Conservation (phyloP, 306 rosid species). For the Cicer cuneatum region DNA sequence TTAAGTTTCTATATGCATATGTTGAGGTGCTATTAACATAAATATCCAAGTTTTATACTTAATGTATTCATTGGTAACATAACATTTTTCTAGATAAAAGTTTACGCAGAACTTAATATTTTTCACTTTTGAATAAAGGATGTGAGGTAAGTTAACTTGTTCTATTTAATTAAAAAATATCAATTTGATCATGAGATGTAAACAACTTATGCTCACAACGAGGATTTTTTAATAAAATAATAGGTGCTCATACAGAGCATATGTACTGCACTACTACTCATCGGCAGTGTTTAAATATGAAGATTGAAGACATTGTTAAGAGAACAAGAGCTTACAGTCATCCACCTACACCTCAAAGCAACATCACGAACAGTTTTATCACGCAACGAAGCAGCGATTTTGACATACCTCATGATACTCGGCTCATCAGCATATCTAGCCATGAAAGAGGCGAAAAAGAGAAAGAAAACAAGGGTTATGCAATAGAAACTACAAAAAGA, state of each 20-base stretch:
- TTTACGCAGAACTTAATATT: neutral
- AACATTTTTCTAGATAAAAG: neutral
- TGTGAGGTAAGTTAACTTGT: neutral
- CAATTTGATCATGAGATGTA: neutral
- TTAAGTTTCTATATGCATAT: conserved; percentile 42
- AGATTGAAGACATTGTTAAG: conserved; percentile 6
- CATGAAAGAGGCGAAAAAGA: conserved; percentile 25
- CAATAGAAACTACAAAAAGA: conserved; percentile 24
- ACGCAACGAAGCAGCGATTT: conserved; percentile 79
- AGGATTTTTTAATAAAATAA: neutral
- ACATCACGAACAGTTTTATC: conserved; percentile 97
- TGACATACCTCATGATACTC: conserved; percentile 80
- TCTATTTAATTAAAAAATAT: conserved; percentile 20
- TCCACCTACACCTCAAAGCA: conserved; percentile 97
- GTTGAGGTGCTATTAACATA: neutral
- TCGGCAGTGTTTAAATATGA: conserved; percentile 24
- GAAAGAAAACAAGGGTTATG: conserved; percentile 19
- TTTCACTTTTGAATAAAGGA: conserved; percentile 5
- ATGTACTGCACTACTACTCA: neutral
- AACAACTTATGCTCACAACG: neutral
- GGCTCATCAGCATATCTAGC: conserved; percentile 78
- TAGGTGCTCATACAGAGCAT: neutral
- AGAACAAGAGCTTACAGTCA: conserved; percentile 69
- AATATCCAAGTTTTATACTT: neutral
- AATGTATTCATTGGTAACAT: neutral